A percentile compares a stretch with the other conserved stretches of the same genome.
phyloP scores from a whole-genome alignment of 2,329 filamentous ascomycete species.

The Madurella fahalii region DNA sequence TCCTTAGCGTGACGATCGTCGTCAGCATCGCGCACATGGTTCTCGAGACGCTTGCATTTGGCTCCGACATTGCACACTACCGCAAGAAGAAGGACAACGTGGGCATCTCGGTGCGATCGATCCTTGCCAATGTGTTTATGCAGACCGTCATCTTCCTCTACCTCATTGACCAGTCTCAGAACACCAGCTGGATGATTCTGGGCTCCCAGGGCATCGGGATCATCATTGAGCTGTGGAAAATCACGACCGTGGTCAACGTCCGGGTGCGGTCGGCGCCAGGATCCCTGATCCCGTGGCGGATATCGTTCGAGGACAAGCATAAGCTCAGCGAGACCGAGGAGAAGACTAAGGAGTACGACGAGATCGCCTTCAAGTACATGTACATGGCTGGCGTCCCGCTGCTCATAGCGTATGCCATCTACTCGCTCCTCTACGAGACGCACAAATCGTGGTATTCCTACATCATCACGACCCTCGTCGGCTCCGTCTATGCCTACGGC shows the following conservation, averaged over 20 bases:
- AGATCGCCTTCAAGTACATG: constrained; percentile 96
- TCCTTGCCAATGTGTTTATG: constrained; percentile 97
- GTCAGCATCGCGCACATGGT: constrained; percentile 90
- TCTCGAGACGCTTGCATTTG: constrained; percentile 94
- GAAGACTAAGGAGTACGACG: constrained; percentile 97
- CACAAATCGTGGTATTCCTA: constrained; percentile 99
- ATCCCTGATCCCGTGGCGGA: constrained; percentile 70
- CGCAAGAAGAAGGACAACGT: constrained; percentile 99
- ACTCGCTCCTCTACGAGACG: constrained; percentile 86
- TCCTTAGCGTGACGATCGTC: constrained; percentile 77
- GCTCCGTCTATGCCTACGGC: constrained; percentile 94
- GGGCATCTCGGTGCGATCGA: constrained; percentile 91
- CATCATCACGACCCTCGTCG: constrained; percentile 90
- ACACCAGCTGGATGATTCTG: constrained; percentile 98
- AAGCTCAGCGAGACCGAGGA: constrained; percentile 91
- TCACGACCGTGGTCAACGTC: constrained; percentile 92
- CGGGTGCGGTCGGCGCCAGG: constrained; percentile 67
- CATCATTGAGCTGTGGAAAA: constrained; percentile 76
- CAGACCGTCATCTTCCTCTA: constrained; percentile 94
- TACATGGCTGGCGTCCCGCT: constrained; percentile 89
- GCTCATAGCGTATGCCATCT: constrained; percentile 80
- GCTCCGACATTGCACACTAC: constrained; percentile 96
- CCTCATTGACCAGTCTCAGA: constrained; percentile 93
- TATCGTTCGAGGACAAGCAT: constrained; percentile 95
- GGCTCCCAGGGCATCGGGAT: constrained; percentile 84